A percentile compares a stretch with the other conserved stretches of the same genome.
Conservation (phyloP, 352 stramenopile species). For the Elongisporangium prolatum region DNA sequence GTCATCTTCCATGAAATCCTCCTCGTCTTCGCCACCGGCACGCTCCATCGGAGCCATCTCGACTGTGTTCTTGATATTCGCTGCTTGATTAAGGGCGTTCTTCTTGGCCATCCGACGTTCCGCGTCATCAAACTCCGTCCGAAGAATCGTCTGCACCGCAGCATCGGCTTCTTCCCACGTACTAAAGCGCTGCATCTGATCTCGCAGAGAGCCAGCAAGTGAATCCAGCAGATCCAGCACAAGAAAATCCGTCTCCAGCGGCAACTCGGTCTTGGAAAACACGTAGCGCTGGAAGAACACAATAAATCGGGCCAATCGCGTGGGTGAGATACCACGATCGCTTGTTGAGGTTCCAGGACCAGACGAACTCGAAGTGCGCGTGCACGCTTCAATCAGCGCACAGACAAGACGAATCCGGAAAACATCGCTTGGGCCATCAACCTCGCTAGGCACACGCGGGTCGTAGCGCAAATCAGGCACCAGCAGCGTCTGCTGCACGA, state of each 20-base stretch:
- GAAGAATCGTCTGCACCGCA: slow-evolving; percentile 48
- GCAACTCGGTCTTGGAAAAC: slow-evolving; percentile 93
- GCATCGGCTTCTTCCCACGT: slow-evolving; percentile 76
- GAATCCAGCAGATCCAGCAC: slow-evolving; percentile 82
- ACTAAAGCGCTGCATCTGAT: slow-evolving; percentile 65
- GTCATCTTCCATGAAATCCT: slow-evolving; percentile 52
- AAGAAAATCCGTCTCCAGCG: slow-evolving; percentile 92
- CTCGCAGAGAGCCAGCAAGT: slow-evolving; percentile 44
- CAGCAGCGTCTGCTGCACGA: slow-evolving; percentile 58
- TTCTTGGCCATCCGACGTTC: slow-evolving; percentile 65
- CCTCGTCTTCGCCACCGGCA: slow-evolving; percentile 40
- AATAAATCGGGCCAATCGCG: slow-evolving; percentile 88
- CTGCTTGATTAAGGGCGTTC: slow-evolving; percentile 21
- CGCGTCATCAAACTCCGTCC: slow-evolving; percentile 59
- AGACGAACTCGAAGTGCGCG: slow-evolving; percentile 13
- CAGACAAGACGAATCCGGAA: slow-evolving; percentile 95
- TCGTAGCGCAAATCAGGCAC: slow-evolving; percentile 81
- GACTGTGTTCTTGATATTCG: slow-evolving; percentile 7
- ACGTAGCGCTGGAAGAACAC: slow-evolving; percentile 95
- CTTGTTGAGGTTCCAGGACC: slow-evolving; percentile 28
- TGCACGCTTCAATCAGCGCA: slow-evolving; percentile 89
- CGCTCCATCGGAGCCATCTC: slow-evolving; percentile 25
- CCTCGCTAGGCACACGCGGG: slow-evolving; percentile 81
- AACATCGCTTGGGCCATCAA: slow-evolving; percentile 90
- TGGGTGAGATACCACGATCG: slow-evolving; percentile 81